A percentile compares a stretch with the other conserved stretches of the same genome.
phyloP scores from a whole-genome alignment of 106 monocot species.

The Cymbidium sinense region DNA sequence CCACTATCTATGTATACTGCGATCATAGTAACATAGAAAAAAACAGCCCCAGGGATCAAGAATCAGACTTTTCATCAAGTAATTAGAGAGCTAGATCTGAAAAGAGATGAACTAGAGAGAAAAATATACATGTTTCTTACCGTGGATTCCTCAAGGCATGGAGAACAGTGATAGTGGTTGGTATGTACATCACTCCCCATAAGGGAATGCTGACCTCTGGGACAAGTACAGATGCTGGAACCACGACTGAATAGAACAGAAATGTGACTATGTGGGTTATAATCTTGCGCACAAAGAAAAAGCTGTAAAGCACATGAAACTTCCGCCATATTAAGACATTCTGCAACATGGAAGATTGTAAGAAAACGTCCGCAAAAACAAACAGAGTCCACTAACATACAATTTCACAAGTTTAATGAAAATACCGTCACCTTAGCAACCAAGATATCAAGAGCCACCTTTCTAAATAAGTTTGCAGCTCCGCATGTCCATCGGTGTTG shows the following conservation, averaged over 20 bases:
- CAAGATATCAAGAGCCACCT: constrained; percentile 3
- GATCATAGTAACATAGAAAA: too few species aligned
- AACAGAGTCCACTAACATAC: not conserved
- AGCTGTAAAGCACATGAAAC: constrained; percentile 25
- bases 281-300: constrained; percentile 30
- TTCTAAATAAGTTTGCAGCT: constrained; percentile 20
- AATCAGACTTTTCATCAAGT: not conserved
- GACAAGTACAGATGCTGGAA: constrained; percentile 23
- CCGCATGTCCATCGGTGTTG: constrained; percentile 21
- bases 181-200: constrained; percentile 30
- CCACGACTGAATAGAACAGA: constrained; percentile 23
- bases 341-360: not conserved
- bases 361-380: not conserved
- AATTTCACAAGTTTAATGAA: not conserved
- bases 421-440: constrained; percentile 3
- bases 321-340: constrained; percentile 21
- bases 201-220: constrained; percentile 28
- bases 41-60: not conserved
- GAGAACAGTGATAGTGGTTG: constrained; percentile 24
- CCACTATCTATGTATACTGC: too few species aligned
- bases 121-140: constrained; percentile 1
- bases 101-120: too few species aligned
- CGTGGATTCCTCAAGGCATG: constrained; percentile 29
- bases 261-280: constrained; percentile 27
- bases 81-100: not conserved